These are phyloP conservation scores for Nemania sp. DNA, from an alignment of 2,329 filamentous ascomycete species.

Conservation along the genomic window DNA sequence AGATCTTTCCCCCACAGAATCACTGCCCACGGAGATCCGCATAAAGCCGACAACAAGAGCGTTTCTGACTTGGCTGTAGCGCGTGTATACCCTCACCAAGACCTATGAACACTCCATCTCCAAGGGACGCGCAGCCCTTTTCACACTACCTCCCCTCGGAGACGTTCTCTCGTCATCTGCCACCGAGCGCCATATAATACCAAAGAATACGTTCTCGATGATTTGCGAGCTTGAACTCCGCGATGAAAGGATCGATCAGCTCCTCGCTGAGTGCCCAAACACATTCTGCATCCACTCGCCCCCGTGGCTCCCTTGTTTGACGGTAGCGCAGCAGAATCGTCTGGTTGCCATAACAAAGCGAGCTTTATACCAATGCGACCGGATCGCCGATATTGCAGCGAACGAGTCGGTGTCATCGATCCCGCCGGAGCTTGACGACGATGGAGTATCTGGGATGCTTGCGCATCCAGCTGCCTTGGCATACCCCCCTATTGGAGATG, in stretches of 20 bases:
- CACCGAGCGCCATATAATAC: slow-evolving; percentile 21
- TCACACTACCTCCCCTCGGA: slow-evolving; percentile 22
- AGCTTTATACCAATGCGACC: slow-evolving; percentile 35
- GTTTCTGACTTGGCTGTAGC: slow-evolving; percentile 19
- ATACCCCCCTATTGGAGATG: neutral
- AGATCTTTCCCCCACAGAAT: neutral
- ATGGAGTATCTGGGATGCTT: slow-evolving; percentile 8
- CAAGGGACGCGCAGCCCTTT: slow-evolving; percentile 5
- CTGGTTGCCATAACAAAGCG: slow-evolving; percentile 24
- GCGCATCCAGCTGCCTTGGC: neutral
- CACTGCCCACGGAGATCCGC: neutral
- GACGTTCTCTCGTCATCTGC: slow-evolving; percentile 31
- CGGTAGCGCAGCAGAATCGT: slow-evolving; percentile 11
- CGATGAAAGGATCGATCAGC: slow-evolving; percentile 20
- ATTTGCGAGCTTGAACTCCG: slow-evolving; percentile 34
- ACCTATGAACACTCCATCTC: slow-evolving; percentile 31
- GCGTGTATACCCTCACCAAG: slow-evolving; percentile 9
- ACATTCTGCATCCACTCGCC: slow-evolving; percentile 20
- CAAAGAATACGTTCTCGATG: slow-evolving; percentile 26
- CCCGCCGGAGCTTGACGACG: slow-evolving; percentile 3
- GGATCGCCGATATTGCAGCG: slow-evolving; percentile 37
- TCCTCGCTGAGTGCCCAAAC: slow-evolving; percentile 21
- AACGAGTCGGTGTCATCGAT: slow-evolving; percentile 14
- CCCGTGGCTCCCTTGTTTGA: slow-evolving; percentile 20
- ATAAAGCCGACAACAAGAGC: neutral